Evolutionary conservation across 768 basidiomycete genomes (phyloP), one percentile per base, ranked within the genome.

Genomic region (Kwoniella mangroviensis): DNA sequence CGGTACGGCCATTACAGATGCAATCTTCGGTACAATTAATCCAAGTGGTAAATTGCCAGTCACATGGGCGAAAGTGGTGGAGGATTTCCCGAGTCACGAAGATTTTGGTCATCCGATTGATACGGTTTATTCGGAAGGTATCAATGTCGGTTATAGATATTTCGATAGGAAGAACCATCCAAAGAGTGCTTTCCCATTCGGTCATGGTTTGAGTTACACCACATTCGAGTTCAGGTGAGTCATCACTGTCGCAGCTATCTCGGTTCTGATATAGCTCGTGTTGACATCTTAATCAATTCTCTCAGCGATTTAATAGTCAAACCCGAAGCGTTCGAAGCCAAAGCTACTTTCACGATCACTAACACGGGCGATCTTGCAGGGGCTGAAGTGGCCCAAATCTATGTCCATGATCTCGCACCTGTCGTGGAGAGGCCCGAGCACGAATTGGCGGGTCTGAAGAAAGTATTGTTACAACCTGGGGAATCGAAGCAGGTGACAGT

Each of bases 331-430:
- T 63, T 65, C 69, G 61, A 66, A 22, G 51, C 84, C 57, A 75
- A 49, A 76, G 85, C 67, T 84, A 82, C 15, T 28, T 71, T 89
- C 63, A 86, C 82, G 1, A 83, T 91, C 73, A 85, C 80, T 56
- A 92, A 91, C 80, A 86, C 83, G 22, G 90, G 90, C 9, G 59
- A 79, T 3, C 65, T 86, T 17, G 68, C 80, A 0, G 90, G 90
- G 11, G 88, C 89, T 0, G 88, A 90, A 76, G 88, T 89, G 52
- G 87, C 88, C 7, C 90, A 92, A 78, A 75, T 90, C 22, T 91
- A 91, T 79, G 83, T 90, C 4, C 82, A 86, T 5, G 85, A 87
- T 67, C 59, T 68, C 80, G 87, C 75, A 76, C 85, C 76, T 83
- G 86, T 59, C 67, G 88, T 72, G 86, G 86, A 9, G 87, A 88